Evolutionary conservation across 2,329 filamentous ascomycete species (phyloP), one percentile per base, ranked within the genome.

Genomic region (Pseudocercospora crystallina): DNA sequence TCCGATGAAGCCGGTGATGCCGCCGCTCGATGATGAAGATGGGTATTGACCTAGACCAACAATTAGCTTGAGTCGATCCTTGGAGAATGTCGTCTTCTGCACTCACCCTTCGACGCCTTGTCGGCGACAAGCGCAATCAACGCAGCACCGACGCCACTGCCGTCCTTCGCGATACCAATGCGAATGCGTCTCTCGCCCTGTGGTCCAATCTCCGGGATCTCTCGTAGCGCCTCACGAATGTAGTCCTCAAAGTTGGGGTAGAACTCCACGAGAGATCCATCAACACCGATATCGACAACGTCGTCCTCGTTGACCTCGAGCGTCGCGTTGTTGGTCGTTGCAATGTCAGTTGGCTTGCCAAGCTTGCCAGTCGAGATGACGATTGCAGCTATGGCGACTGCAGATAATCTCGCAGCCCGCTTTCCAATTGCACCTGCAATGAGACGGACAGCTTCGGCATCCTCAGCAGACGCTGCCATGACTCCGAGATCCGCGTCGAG

Each of bases 81-180:
- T 17, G 12, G n/a, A 11, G 37, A 33, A 9, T 10, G 4, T 12
- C 26, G 11, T 10, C 34, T 3, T 17, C n/a, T 30, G 14, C 31
- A 54, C 51, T 48, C 13, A 59, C 64, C 60, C 53, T 65, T 67
- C 54, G 59, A 53, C 11, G 61, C 83, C 65, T 79, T 76, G 1
- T 87, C 87, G 1, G 92, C 92, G 26, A 96, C 88, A 43, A 96
- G 80, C 44, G 94, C 94, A 72, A 97, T 97, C 62, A 99, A 75
- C 35, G 94, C 94, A 2, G 94, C 94, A 46, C 94, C 94, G n/a
- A 96, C 89, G 57, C 90, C 94, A 58, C 88, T 94, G 41, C 94
- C 94, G 69, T 99, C 94, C 78, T 96, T 96, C 56, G 94, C 94
- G 65, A 97, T 94, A 15, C 92, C 94, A 65, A 99, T 96, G 50